Evolutionary conservation across 345 rosid genomes (phyloP).

Genomic region (Gossypium bickii): DNA sequence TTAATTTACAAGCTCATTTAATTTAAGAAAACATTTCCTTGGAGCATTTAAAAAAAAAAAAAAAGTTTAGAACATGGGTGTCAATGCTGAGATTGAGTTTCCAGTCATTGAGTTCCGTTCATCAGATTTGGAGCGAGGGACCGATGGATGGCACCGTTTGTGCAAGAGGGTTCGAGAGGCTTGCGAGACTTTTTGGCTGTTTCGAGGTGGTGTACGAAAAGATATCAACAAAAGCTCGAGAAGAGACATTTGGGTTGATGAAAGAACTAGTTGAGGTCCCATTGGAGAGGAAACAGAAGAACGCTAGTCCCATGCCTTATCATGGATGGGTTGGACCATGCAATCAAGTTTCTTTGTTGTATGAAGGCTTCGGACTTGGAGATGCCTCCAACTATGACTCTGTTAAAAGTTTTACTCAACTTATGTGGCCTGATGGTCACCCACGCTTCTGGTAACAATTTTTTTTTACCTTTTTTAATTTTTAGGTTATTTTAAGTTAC

Average conservation of each 20-base stretch:
- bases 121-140: background rate
- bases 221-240: background rate
- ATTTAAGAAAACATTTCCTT: background rate
- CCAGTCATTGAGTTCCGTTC: background rate
- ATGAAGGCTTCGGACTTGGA: slow-evolving; percentile 16
- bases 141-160: background rate
- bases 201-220: slow-evolving; percentile 8
- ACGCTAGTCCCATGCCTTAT: slow-evolving; percentile 8
- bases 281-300: slow-evolving; percentile 7
- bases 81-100: background rate
- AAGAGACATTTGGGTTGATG: background rate
- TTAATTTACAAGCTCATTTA: background rate
- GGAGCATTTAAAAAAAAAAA: background rate
- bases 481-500: too few species aligned
- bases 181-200: slow-evolving; percentile 13
- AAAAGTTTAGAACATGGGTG: background rate
- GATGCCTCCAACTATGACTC: slow-evolving; percentile 17
- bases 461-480: too few species aligned
- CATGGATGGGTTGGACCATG: slow-evolving; percentile 9
- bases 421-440: slow-evolving; percentile 15
- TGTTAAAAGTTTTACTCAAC: background rate
- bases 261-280: background rate
- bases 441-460: slow-evolving; percentile 2
- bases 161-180: background rate
- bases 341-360: background rate